Evolutionary conservation across 176 grass and related monocot genomes (phyloP).

Genomic region (Aegilops bicornis): DNA sequence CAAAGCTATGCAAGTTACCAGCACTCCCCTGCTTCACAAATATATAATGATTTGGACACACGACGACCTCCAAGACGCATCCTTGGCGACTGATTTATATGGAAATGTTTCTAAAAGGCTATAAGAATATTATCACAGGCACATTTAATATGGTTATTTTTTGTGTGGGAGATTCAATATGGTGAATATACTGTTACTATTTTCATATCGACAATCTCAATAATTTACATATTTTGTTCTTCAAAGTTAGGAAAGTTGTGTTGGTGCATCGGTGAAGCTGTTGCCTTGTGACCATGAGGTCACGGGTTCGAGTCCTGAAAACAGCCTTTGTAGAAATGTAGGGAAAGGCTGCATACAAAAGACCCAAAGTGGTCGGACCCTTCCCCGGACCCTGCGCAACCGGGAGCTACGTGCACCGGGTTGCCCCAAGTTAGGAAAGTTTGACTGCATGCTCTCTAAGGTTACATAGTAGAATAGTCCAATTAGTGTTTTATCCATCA

Average conservation of each 20-base stretch:
- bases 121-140: neutral
- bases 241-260: neutral
- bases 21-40: neutral
- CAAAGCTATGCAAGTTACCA: neutral
- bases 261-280: no score
- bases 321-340: no score
- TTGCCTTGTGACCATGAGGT: no score
- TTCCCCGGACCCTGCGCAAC: no score
- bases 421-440: no score
- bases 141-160: neutral
- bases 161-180: neutral
- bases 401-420: no score
- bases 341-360: no score
- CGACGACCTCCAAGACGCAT: neutral
- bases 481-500: neutral
- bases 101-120: neutral
- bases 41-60: neutral
- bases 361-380: no score
- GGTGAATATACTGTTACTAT: neutral
- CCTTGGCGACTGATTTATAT: neutral
- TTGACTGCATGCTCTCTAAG: neutral
- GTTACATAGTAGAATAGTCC: neutral
- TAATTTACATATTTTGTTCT: neutral
- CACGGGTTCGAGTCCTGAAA: no score
- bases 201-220: neutral